Evolutionary conservation across 345 rosid genomes (phyloP).

Genomic region (Eucalyptus cladocalyx): DNA sequence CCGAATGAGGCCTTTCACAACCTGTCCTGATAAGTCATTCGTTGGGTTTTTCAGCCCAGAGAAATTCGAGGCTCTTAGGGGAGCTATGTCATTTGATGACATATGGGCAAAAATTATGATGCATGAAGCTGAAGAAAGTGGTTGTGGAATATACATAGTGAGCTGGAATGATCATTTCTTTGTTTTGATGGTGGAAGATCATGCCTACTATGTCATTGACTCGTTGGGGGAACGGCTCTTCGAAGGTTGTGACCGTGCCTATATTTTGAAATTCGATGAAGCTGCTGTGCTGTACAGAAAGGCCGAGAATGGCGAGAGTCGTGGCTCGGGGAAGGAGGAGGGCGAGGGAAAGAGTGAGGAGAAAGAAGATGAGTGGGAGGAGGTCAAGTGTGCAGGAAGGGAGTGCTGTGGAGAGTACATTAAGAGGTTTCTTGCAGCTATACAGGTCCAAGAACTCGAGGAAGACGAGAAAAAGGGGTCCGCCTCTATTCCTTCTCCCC

Average conservation of each 20-base stretch:
- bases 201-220: constrained; percentile 36
- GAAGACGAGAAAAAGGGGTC: constrained; percentile 32
- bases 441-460: constrained; percentile 36
- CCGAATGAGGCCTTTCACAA: constrained; percentile 12
- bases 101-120: constrained; percentile 26
- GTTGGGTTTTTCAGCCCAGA: constrained; percentile 42
- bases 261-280: constrained; percentile 45
- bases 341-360: neutral
- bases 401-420: constrained; percentile 53
- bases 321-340: neutral
- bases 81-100: constrained; percentile 37
- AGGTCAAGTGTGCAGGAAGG: neutral
- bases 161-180: constrained; percentile 77
- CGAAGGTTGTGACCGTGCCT: constrained; percentile 53
- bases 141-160: constrained; percentile 13
- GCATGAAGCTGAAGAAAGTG: neutral
- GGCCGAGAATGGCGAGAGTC: neutral
- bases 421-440: constrained; percentile 55
- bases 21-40: constrained; percentile 18
- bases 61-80: constrained; percentile 21
- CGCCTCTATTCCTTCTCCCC: constrained; percentile 11
- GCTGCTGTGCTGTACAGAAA: constrained; percentile 3
- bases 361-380: neutral
- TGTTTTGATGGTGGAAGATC: constrained; percentile 26
- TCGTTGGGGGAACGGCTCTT: constrained; percentile 50